Evolutionary conservation across 495 filamentous ascomycete species (phyloP).

Genomic region (Gamarada debralockiae): DNA sequence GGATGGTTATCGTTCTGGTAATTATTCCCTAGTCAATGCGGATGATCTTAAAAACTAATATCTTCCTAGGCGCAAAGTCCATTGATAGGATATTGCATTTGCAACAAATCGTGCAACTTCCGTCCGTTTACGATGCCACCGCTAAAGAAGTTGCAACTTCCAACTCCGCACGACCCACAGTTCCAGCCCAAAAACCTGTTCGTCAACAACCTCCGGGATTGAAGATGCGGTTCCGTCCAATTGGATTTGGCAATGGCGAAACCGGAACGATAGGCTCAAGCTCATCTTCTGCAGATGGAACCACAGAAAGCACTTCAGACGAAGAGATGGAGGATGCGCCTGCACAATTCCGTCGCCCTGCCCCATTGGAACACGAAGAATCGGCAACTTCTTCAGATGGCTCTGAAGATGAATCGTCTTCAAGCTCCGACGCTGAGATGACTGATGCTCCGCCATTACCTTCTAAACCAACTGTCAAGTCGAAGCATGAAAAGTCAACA

Average conservation of each 20-base stretch:
- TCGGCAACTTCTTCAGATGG: background rate
- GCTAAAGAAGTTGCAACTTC: no score
- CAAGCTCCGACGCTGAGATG: slow-evolving; percentile 11
- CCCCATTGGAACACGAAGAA: background rate
- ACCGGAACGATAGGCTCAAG: slow-evolving; percentile 43
- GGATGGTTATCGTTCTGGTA: slow-evolving; percentile 30
- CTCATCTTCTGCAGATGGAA: slow-evolving; percentile 36
- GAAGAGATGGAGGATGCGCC: slow-evolving; percentile 29
- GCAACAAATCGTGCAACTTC: slow-evolving; percentile 38
- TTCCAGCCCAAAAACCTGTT: slow-evolving; percentile 30
- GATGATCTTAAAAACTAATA: slow-evolving; percentile 13
- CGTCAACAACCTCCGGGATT: slow-evolving; percentile 53
- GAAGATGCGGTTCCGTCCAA: slow-evolving; percentile 56
- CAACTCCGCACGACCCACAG: slow-evolving; percentile 24
- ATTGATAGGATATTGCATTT: slow-evolving; percentile 40
- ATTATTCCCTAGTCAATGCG: slow-evolving; percentile 22
- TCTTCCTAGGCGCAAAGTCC: slow-evolving; percentile 27
- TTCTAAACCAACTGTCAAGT: background rate
- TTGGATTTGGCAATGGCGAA: slow-evolving; percentile 41
- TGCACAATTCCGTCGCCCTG: slow-evolving; percentile 4
- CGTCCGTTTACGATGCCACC: slow-evolving; percentile 14
- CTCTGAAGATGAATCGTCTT: background rate
- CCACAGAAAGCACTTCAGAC: slow-evolving; percentile 24
- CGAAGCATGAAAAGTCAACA: background rate
- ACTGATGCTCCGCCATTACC: slow-evolving; percentile 1